phyloP scores from a whole-genome alignment of 2,329 filamentous ascomycete genomes.

The Chrysoporthe puriensis region DNA sequence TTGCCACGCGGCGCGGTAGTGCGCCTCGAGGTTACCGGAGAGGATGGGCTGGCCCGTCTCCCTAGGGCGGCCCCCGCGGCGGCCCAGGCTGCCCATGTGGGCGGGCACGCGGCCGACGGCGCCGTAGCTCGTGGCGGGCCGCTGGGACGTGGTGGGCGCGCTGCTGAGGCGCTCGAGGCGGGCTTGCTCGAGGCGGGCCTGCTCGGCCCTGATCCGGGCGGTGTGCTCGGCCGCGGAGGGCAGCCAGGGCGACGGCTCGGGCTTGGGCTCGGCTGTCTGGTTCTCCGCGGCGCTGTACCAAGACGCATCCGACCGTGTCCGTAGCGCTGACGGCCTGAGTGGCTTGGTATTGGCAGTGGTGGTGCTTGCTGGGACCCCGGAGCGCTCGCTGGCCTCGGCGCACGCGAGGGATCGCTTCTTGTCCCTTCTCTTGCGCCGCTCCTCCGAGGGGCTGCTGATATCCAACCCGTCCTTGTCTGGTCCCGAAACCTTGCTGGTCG shows the following conservation, averaged over 20 bases:
- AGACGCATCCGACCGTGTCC: conserved; percentile 6
- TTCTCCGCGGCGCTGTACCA: conserved; percentile 5
- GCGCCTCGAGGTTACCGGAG: conserved; percentile 18
- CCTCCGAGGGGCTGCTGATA: conserved; percentile 2
- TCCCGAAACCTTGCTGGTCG: not conserved
- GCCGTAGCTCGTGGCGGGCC: conserved; percentile 21
- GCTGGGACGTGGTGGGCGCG: conserved; percentile 10
- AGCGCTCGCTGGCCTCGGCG: not conserved
- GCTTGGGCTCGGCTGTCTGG: conserved; percentile 28
- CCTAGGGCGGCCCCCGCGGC: not conserved
- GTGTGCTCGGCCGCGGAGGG: conserved; percentile 41
- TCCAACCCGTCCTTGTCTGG: not conserved
- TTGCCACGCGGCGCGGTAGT: conserved; percentile 21
- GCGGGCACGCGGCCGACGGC: not conserved
- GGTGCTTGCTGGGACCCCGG: conserved; percentile 10
- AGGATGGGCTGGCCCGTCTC: conserved; percentile 1
- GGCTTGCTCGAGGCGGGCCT: conserved; percentile 14
- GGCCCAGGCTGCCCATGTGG: not conserved
- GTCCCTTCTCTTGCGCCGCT: conserved; percentile 14
- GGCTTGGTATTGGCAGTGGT: conserved; percentile 21
- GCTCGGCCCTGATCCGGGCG: conserved; percentile 28
- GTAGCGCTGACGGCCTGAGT: not conserved
- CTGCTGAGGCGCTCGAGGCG: conserved; percentile 11
- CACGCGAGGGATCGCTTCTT: not conserved
- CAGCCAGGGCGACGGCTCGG: conserved; percentile 40